Evolutionary conservation across 345 rosid genomes (phyloP).

Genomic region (Euphorbia pulcherrima): DNA sequence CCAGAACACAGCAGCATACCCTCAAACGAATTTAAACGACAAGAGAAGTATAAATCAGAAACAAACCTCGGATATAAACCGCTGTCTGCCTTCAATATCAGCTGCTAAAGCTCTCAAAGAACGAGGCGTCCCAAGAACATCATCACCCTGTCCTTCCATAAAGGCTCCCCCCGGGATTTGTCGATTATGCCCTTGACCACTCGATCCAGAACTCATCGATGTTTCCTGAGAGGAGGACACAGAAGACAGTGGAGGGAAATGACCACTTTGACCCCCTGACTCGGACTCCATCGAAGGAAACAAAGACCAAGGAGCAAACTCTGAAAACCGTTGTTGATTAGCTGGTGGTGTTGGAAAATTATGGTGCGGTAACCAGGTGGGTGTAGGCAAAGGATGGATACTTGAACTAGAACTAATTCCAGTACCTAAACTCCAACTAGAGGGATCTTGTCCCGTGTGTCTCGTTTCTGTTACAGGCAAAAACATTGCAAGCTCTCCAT

Average conservation of each 20-base stretch:
- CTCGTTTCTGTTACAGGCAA: slow-evolving; percentile 46
- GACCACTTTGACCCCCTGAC: slow-evolving; percentile 48
- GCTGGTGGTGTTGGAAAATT: slow-evolving; percentile 30
- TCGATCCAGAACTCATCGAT: slow-evolving; percentile 41
- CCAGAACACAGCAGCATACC: not conserved
- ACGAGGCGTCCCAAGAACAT: slow-evolving; percentile 50
- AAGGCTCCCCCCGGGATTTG: slow-evolving; percentile 46
- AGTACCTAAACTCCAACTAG: slow-evolving; percentile 56
- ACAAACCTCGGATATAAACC: slow-evolving; percentile 67
- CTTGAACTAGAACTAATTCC: slow-evolving; percentile 52
- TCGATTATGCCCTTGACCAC: slow-evolving; percentile 47
- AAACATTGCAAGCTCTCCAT: slow-evolving; percentile 51
- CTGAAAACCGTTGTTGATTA: slow-evolving; percentile 48
- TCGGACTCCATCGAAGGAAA: slow-evolving; percentile 57
- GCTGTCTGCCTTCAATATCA: slow-evolving; percentile 65
- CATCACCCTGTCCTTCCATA: slow-evolving; percentile 52
- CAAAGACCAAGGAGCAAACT: slow-evolving; percentile 66
- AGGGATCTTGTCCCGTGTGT: slow-evolving; percentile 54
- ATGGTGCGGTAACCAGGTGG: slow-evolving; percentile 51
- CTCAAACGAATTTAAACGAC: slow-evolving; percentile 3
- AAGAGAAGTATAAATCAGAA: slow-evolving; percentile 5
- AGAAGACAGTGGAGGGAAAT: slow-evolving; percentile 46
- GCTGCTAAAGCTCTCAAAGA: slow-evolving; percentile 61
- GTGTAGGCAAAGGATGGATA: slow-evolving; percentile 39
- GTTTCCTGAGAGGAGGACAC: slow-evolving; percentile 57